These are phyloP conservation scores for Penicillium sp. DNA, from an alignment of 2,329 filamentous ascomycete species.

Conservation along the genomic window DNA sequence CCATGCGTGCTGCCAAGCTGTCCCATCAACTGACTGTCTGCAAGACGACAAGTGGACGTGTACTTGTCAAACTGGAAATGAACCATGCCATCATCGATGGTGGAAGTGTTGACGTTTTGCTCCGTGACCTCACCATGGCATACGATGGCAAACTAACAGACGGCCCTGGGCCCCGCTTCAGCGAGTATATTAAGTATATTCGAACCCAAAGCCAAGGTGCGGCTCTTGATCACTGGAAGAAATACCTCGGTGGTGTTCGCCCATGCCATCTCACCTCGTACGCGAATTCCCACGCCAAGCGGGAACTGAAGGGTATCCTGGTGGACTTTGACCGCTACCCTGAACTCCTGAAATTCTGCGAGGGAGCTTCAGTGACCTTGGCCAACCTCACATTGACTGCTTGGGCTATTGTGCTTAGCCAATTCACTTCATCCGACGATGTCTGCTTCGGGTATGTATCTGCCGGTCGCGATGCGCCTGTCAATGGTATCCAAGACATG, in stretches of 20 bases:
- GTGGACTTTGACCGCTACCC: slow-evolving; percentile 36
- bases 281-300: slow-evolving; percentile 12
- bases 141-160: slow-evolving; percentile 36
- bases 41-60: slow-evolving; percentile 32
- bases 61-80: slow-evolving; percentile 43
- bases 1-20: slow-evolving; percentile 30
- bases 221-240: slow-evolving; percentile 40
- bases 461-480: slow-evolving; percentile 50
- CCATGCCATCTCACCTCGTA: slow-evolving; percentile 36
- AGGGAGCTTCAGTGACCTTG: slow-evolving; percentile 35
- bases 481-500: slow-evolving; percentile 51
- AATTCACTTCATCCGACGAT: slow-evolving; percentile 39
- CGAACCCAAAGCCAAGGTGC: slow-evolving; percentile 30
- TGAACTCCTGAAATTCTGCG: slow-evolving; percentile 38
- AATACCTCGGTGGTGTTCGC: slow-evolving; percentile 36
- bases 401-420: slow-evolving; percentile 45
- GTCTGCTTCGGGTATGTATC: slow-evolving; percentile 49
- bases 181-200: slow-evolving; percentile 44
- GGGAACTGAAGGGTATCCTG: slow-evolving; percentile 29
- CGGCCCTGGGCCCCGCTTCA: slow-evolving; percentile 36
- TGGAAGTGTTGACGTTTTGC: slow-evolving; percentile 37
- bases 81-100: slow-evolving; percentile 46
- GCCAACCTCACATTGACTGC: slow-evolving; percentile 43
- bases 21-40: slow-evolving; percentile 43
- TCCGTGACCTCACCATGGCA: slow-evolving; percentile 36